These are phyloP conservation scores for Vicia sativa DNA, from an alignment of 306 rosid species.

Conservation along the genomic window DNA sequence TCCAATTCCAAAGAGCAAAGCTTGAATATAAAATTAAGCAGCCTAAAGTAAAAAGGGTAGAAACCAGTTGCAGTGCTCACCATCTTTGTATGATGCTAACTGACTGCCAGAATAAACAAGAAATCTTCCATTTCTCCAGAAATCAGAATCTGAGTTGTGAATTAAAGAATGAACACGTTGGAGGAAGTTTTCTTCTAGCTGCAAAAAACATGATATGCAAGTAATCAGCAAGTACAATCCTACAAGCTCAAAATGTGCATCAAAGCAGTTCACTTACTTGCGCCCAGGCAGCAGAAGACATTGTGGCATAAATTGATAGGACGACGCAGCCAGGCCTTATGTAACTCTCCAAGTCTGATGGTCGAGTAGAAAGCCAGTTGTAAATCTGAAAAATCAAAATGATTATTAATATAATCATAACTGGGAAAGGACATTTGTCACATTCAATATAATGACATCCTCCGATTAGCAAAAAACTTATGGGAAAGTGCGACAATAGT, in stretches of 20 bases:
- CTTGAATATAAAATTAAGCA: slow-evolving; percentile 1
- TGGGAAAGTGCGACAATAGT: not conserved
- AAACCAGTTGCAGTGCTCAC: slow-evolving; percentile 50
- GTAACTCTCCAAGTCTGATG: slow-evolving; percentile 93
- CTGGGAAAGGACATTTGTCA: not conserved
- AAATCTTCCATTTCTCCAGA: slow-evolving; percentile 94
- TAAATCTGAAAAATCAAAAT: slow-evolving; percentile 50
- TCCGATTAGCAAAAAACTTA: not conserved
- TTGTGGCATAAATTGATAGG: slow-evolving; percentile 71
- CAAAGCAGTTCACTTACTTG: slow-evolving; percentile 56
- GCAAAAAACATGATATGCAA: slow-evolving; percentile 41
- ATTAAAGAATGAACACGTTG: slow-evolving; percentile 57
- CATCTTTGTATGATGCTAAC: slow-evolving; percentile 80
- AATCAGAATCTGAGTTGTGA: slow-evolving; percentile 61
- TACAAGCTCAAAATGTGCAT: slow-evolving; percentile 26
- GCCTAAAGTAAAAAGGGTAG: not conserved
- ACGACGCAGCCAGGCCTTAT: slow-evolving; percentile 94
- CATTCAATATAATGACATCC: slow-evolving; percentile 11
- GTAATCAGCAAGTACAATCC: slow-evolving; percentile 42
- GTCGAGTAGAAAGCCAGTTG: slow-evolving; percentile 88
- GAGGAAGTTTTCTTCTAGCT: slow-evolving; percentile 82
- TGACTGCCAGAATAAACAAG: slow-evolving; percentile 71
- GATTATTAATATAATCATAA: not conserved
- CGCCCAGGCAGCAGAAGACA: slow-evolving; percentile 80
- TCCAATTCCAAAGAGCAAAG: slow-evolving; percentile 13